Conservation (phyloP, 768 basidiomycete species). For the Boletus speciosus region DNA sequence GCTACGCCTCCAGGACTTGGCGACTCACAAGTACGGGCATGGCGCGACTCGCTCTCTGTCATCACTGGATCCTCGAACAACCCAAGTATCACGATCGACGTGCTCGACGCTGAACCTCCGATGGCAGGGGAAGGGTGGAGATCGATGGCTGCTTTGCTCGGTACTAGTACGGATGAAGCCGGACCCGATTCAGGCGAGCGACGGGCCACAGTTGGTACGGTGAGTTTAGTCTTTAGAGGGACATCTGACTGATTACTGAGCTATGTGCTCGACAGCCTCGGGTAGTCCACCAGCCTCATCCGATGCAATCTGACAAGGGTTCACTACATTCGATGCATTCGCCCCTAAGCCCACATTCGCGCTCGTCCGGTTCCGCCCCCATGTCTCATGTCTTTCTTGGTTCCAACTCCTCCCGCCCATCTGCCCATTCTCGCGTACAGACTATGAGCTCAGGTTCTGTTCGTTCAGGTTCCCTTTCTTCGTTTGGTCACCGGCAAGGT, state of each 20-base stretch:
- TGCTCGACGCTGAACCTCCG: conserved; percentile 71
- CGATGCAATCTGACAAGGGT: conserved; percentile 54
- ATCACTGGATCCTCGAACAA: conserved; percentile 31
- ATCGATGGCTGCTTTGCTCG: conserved; percentile 37
- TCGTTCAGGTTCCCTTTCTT: conserved; percentile 52
- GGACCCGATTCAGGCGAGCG: conserved; percentile 31
- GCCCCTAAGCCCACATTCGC: conserved; percentile 46
- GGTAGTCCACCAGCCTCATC: conserved; percentile 40
- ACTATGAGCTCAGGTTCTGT: conserved; percentile 38
- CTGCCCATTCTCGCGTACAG: conserved; percentile 39
- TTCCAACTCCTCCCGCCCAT: conserved; percentile 55
- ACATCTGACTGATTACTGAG: conserved; percentile 8
- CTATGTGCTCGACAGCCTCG: conserved; percentile 36
- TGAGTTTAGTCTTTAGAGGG: conserved; percentile 34
- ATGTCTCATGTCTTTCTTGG: conserved; percentile 44
- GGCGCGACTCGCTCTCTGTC: conserved; percentile 35
- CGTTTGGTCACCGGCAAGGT: conserved; percentile 43
- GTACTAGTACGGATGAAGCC: conserved; percentile 14
- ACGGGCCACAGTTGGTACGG: conserved; percentile 61
- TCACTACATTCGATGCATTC: conserved; percentile 66
- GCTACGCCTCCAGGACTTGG: conserved; percentile 39
- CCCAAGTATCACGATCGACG: conserved; percentile 45
- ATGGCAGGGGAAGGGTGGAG: conserved; percentile 60
- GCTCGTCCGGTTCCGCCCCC: conserved; percentile 52
- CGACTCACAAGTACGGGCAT: conserved; percentile 27